phyloP scores from a whole-genome alignment of 2,329 filamentous ascomycete species.

The Chaetothyriales sp. region DNA sequence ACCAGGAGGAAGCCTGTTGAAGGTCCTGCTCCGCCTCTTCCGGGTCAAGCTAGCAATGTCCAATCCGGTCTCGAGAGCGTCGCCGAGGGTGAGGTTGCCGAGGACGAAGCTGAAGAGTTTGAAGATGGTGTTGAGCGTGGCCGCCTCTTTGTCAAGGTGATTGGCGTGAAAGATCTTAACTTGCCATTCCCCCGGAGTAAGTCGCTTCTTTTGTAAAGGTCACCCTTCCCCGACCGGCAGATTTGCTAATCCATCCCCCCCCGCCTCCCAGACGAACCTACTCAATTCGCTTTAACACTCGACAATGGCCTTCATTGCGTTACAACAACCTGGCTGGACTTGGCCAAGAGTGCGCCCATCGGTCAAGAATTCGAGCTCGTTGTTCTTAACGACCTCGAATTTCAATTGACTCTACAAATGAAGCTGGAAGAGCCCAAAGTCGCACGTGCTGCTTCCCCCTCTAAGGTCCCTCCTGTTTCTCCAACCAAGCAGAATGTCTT shows the following conservation, averaged over 20 bases:
- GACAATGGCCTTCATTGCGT: conserved; percentile 97
- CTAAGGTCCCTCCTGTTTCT: conserved; percentile 34
- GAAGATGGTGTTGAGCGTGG: conserved; percentile 79
- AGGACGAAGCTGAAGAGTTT: conserved; percentile 35
- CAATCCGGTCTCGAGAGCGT: conserved; percentile 46
- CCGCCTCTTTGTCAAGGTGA: conserved; percentile 93
- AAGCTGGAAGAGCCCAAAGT: conserved; percentile 74
- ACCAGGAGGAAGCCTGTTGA: conserved; percentile 47
- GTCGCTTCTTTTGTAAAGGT: conserved; percentile 24
- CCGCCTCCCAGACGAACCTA: conserved; percentile 63
- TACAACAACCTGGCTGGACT: conserved; percentile 86
- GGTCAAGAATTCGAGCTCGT: conserved; percentile 97
- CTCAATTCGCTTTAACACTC: conserved; percentile 91
- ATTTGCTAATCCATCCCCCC: conserved; percentile 17
- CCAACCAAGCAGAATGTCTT: conserved; percentile 72
- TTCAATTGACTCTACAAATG: conserved; percentile 91
- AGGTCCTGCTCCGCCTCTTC: conserved; percentile 66
- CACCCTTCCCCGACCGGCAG: background rate
- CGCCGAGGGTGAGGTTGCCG: conserved; percentile 53
- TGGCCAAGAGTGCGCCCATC: conserved; percentile 83
- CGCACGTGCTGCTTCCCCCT: conserved; percentile 24
- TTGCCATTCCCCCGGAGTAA: conserved; percentile 79
- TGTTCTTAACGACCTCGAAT: conserved; percentile 94
- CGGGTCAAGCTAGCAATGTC: conserved; percentile 74
- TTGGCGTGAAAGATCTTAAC: conserved; percentile 91